These are phyloP conservation scores for Suhomyces ambrosiae DNA, from an alignment of 1,139 yeast genomes.

Conservation along the genomic window DNA sequence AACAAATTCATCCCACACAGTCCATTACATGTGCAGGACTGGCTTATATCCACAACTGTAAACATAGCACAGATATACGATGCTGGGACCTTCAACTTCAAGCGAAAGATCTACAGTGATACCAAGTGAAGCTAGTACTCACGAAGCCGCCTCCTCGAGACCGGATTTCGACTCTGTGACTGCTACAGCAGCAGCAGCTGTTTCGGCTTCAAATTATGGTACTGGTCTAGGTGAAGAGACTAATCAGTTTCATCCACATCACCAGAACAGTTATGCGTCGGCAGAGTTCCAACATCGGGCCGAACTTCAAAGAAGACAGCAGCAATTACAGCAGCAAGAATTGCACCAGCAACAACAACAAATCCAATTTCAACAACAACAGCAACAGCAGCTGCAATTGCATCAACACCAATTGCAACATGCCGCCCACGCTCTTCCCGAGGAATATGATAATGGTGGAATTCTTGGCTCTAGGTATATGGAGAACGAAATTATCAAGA, in stretches of 20 bases:
- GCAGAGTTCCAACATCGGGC: conserved; percentile 32
- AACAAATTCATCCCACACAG: conserved; percentile 13
- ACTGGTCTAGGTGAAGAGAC: conserved; percentile 25
- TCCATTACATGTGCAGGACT: conserved; percentile 18
- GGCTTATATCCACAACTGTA: conserved; percentile 15
- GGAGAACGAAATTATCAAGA: conserved; percentile 50
- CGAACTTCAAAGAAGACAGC: conserved; percentile 26
- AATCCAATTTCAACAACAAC: conserved; percentile 25
- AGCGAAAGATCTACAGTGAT: conserved; percentile 34
- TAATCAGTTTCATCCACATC: conserved; percentile 27
- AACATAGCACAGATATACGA: conserved; percentile 16
- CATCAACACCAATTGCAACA: conserved; percentile 14
- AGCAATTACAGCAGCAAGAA: conserved; percentile 25
- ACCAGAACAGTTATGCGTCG: conserved; percentile 29
- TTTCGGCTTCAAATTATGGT: conserved; percentile 19
- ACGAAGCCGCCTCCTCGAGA: conserved; percentile 9
- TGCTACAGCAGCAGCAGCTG: conserved; percentile 26
- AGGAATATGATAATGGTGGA: conserved; percentile 19
- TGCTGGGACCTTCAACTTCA: conserved; percentile 39
- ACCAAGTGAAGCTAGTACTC: conserved; percentile 14
- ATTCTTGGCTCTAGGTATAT: conserved; percentile 33
- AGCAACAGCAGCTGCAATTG: conserved; percentile 14
- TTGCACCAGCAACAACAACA: conserved; percentile 32
- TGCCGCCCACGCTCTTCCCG: conserved; percentile 14
- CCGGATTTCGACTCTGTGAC: conserved; percentile 21